Evolutionary conservation across 2,329 filamentous ascomycete genomes (phyloP), one percentile per base, ranked within the genome.

Genomic region (Bipolaris bicolor): DNA sequence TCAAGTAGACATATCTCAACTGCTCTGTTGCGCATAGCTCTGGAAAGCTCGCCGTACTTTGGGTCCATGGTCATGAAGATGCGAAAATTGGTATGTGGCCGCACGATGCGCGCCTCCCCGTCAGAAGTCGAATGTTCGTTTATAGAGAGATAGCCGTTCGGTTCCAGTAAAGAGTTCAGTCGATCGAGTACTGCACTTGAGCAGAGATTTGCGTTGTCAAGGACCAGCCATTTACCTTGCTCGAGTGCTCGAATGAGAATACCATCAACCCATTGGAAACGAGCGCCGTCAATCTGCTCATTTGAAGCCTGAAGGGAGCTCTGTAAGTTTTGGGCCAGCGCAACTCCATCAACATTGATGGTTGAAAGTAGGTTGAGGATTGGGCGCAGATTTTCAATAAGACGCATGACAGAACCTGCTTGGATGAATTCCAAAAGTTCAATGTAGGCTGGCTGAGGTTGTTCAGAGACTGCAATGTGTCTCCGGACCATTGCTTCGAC

Each of bases 161-260:
- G 93, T 73, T 99, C 95, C 7, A 98, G 88, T 7, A 99, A 80
- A 0, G 95, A 98, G 75, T 99, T 99, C 49, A 99, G 81, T 60
- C 96, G 86, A 77, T 99, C 95, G 9, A 99, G 84, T 1, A 99
- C 95, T 6, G 94, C 97, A 22, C 94, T 90, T 69, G 90, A 97
- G 79, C 96, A 99, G 55, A 99, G 84, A 70, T 99, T 99, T 58
- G 96, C 95, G 76, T 99, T 97, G 77, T 99, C 95, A 20, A 99
- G 86, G 10, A 99, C 88, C 16, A 99, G 82, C 95, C 95, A 99
- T 59, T 92, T 86, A 13, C 95, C 95, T 65, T 89, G 82, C 70
- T 96, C 85, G 10, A 98, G 82, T 40, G 95, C 94, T 67, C 92
- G 89, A 46, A 98, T 89, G 41, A 99, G 88, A 46, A 96, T 86